These are phyloP conservation scores for Vanilla planifolia DNA, from an alignment of 106 monocot species.

Conservation along the genomic window DNA sequence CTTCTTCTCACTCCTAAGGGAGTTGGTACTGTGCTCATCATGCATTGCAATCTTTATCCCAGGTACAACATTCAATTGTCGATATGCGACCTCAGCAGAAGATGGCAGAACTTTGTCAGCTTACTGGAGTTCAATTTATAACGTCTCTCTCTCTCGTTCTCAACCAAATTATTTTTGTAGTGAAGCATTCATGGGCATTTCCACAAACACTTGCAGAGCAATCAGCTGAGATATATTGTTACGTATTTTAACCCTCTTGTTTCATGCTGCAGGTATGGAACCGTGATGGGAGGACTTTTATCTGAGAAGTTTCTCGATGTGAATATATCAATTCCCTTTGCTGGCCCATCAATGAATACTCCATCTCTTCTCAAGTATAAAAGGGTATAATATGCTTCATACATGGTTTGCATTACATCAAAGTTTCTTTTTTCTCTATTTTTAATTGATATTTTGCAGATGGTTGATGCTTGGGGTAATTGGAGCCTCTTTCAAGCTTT, in stretches of 20 bases:
- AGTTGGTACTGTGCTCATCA: background rate
- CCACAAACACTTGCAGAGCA: too few species aligned
- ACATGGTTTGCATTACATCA: background rate
- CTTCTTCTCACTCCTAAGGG: background rate
- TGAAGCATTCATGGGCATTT: too few species aligned
- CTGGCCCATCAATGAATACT: slow-evolving; percentile 85
- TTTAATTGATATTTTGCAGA: slow-evolving; percentile 30
- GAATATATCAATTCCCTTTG: slow-evolving; percentile 79
- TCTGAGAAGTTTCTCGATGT: slow-evolving; percentile 94
- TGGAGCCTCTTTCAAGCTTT: slow-evolving; percentile 83
- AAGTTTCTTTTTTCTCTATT: background rate
- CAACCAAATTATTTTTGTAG: too few species aligned
- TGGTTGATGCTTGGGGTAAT: slow-evolving; percentile 93
- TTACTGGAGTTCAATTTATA: slow-evolving; percentile 83
- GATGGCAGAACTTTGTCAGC: slow-evolving; percentile 89
- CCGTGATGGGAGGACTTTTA: slow-evolving; percentile 93
- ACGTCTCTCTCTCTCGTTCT: slow-evolving; percentile 56
- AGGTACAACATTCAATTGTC: slow-evolving; percentile 97
- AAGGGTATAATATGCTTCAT: slow-evolving; percentile 33
- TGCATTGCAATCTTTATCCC: background rate
- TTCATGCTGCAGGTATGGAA: slow-evolving; percentile 72
- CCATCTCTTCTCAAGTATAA: slow-evolving; percentile 97
- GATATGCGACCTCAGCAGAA: slow-evolving; percentile 93
- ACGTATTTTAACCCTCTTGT: background rate
- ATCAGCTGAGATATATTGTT: background rate